Conservation (phyloP, 495 filamentous ascomycete species). For the Penicillium antarcticum region DNA sequence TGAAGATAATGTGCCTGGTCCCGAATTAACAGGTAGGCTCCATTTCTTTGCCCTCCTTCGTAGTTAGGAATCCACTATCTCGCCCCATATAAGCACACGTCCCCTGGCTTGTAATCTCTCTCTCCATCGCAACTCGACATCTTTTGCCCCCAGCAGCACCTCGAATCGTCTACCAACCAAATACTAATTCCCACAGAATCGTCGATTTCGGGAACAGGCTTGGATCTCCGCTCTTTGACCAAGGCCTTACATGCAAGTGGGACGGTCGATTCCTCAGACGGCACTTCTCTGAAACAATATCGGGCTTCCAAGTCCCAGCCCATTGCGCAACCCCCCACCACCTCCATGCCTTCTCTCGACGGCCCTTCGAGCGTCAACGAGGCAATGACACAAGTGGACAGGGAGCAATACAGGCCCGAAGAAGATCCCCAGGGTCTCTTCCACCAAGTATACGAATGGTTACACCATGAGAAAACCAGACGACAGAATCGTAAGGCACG, state of each 20-base stretch:
- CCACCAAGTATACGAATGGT: conserved; percentile 73
- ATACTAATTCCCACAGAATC: conserved; percentile 29
- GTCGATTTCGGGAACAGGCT: conserved; percentile 28
- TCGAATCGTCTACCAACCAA: background rate
- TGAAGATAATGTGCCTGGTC: conserved; percentile 20
- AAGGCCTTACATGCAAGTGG: conserved; percentile 24
- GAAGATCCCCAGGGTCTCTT: conserved; percentile 49
- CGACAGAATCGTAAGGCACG: conserved; percentile 47
- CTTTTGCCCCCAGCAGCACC: conserved; percentile 6
- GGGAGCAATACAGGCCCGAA: conserved; percentile 26
- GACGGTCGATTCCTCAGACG: conserved; percentile 23
- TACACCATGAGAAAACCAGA: conserved; percentile 71
- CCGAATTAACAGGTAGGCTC: conserved; percentile 37
- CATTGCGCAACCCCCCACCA: conserved; percentile 25
- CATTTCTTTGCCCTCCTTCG: conserved; percentile 4
- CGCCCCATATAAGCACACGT: background rate
- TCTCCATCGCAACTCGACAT: background rate
- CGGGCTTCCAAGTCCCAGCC: conserved; percentile 24
- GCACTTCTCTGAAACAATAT: conserved; percentile 23
- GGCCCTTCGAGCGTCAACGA: conserved; percentile 28
- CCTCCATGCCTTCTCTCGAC: conserved; percentile 27
- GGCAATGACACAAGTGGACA: conserved; percentile 19
- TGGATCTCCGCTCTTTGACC: conserved; percentile 24
- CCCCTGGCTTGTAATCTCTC: conserved; percentile 6
- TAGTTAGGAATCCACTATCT: conserved; percentile 11